phyloP scores from a whole-genome alignment of 257 asterid genomes.

The Sherardia arvensis region DNA sequence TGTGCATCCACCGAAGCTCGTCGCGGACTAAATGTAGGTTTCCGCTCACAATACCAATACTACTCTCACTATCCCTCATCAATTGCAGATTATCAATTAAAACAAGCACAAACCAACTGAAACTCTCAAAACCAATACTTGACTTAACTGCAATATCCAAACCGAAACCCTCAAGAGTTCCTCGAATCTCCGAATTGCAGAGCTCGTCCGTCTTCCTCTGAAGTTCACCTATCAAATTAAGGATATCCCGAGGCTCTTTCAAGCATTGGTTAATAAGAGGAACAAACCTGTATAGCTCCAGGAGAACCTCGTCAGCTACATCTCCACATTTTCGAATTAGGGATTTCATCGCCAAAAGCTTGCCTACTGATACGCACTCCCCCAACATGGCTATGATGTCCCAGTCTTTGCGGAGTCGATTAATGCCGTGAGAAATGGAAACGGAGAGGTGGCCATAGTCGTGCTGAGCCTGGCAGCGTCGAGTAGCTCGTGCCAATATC shows the following conservation, averaged over 20 bases:
- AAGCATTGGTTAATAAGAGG: not conserved
- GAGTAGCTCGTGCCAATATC: not conserved
- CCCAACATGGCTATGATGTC: not conserved
- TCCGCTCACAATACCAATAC: too few species aligned
- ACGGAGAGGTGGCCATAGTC: not conserved
- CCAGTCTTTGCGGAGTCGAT: not conserved
- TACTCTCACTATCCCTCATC: not conserved
- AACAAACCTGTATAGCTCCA: too few species aligned
- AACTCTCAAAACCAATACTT: not conserved
- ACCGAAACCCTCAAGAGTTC: not conserved
- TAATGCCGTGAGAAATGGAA: not conserved
- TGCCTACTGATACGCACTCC: not conserved
- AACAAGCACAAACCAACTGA: not conserved
- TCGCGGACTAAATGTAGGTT: too few species aligned
- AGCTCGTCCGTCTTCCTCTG: not conserved
- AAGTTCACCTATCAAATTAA: not conserved
- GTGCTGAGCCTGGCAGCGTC: not conserved
- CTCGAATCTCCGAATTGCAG: not conserved
- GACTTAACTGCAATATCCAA: too few species aligned
- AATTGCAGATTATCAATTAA: not conserved
- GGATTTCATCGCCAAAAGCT: not conserved
- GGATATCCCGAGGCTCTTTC: not conserved
- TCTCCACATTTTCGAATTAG: not conserved
- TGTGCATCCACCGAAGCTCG: too few species aligned
- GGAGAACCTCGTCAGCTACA: not conserved